A percentile compares a stretch with the other conserved stretches of the same genome.
Conservation (phyloP, 1,139 yeast species). For the Kurtzmaniella quercitrusa region DNA sequence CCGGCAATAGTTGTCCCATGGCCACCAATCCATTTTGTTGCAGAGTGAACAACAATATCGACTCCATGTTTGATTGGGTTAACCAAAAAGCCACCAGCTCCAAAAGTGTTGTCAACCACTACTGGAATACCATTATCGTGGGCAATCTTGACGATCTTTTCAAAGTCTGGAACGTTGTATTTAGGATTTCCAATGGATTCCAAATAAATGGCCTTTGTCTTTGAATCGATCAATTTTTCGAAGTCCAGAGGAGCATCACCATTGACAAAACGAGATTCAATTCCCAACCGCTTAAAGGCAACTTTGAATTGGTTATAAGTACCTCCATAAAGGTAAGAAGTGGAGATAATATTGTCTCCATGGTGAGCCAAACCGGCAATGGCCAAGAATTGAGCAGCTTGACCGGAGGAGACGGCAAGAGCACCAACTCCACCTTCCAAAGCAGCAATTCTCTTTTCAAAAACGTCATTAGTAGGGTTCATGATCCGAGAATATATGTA, state of each 20-base stretch:
- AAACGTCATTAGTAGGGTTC: conserved; percentile 90
- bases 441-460: conserved; percentile 89
- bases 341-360: conserved; percentile 86
- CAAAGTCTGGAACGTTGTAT: conserved; percentile 89
- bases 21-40: conserved; percentile 98
- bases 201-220: conserved; percentile 83
- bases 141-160: conserved; percentile 68
- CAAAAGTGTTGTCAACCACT: conserved; percentile 95
- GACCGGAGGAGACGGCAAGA: conserved; percentile 89
- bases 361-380: conserved; percentile 77
- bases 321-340: conserved; percentile 93
- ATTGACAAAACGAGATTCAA: conserved; percentile 76
- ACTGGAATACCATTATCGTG: conserved; percentile 88
- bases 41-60: conserved; percentile 81
- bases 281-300: conserved; percentile 82
- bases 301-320: conserved; percentile 94
- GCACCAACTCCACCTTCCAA: conserved; percentile 92
- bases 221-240: conserved; percentile 69
- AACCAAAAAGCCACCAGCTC: conserved; percentile 90
- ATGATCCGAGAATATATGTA: conserved; percentile 83
- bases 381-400: conserved; percentile 89
- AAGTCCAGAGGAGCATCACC: conserved; percentile 73
- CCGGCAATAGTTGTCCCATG: conserved; percentile 97
- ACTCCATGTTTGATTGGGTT: conserved; percentile 89
- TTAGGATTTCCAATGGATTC: conserved; percentile 95